phyloP scores from a whole-genome alignment of 805 yeast species.

The Metschnikowia continentalis region DNA sequence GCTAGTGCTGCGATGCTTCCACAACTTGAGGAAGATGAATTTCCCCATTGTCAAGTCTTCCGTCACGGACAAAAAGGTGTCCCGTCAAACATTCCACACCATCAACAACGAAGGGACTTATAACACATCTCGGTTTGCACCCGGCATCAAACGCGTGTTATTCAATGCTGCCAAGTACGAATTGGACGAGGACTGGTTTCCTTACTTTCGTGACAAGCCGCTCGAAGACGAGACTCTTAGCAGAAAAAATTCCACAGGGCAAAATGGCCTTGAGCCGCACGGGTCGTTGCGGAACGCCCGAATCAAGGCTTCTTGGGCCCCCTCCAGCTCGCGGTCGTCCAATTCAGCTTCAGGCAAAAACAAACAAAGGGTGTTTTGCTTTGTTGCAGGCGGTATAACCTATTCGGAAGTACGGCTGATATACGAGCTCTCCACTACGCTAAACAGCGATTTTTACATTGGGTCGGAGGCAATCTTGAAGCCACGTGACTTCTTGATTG shows the following conservation, averaged over 20 bases:
- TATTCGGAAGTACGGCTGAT: slow-evolving; percentile 74
- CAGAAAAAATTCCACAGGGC: slow-evolving; percentile 1
- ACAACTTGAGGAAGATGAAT: slow-evolving; percentile 48
- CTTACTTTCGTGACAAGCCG: slow-evolving; percentile 74
- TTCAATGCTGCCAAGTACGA: slow-evolving; percentile 47
- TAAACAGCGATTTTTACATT: slow-evolving; percentile 64
- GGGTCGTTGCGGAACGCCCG: slow-evolving; percentile 17
- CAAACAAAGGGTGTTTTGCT: slow-evolving; percentile 71
- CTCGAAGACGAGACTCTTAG: slow-evolving; percentile 42
- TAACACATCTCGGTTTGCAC: slow-evolving; percentile 68
- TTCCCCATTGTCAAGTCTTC: slow-evolving; percentile 46
- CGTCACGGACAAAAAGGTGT: slow-evolving; percentile 40
- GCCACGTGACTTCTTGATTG: slow-evolving; percentile 46
- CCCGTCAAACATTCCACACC: slow-evolving; percentile 54
- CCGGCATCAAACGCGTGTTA: slow-evolving; percentile 61
- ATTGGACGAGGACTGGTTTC: slow-evolving; percentile 59
- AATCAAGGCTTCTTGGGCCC: slow-evolving; percentile 21
- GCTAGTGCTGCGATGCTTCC: slow-evolving; percentile 50
- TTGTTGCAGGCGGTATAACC: slow-evolving; percentile 86
- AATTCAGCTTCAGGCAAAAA: slow-evolving; percentile 4
- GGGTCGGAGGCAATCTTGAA: slow-evolving; percentile 35
- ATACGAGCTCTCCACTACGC: slow-evolving; percentile 59
- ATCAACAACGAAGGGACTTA: slow-evolving; percentile 48
- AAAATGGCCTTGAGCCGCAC: neutral
- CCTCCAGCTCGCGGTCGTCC: slow-evolving; percentile 16